Base-by-base conservation (phyloP, 345 rosid genomes). In the Salix viminalis region DNA sequence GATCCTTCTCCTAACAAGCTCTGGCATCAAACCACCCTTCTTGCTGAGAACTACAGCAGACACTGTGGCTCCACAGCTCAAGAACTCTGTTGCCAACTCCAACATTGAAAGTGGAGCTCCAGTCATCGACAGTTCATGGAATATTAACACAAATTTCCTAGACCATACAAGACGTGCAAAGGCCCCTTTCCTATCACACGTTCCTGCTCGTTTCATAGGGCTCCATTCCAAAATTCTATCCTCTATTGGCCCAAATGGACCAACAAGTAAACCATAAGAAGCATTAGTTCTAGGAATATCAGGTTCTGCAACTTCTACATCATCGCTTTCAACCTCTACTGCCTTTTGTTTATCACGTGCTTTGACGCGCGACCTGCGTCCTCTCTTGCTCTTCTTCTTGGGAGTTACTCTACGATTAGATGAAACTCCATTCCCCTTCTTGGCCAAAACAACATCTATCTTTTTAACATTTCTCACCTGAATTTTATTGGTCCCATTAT, bases 41-140 rank as follows among this genome's bases (percentile, higher is more conserved):
- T 85, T 91, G 83, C 97, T 93, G 50, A 95, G 92, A 82, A 93
- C 97, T 50, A 93, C 97, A 46, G 94, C 99, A 54, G 96, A 93
- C 67, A 95, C 99, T 44, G 97, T 87, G 76, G 97, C 99, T 67
- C 99, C 99, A 76, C 99, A 93, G 93, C 99, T 95, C 89, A 95
- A 73, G 84, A 95, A 92, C 85, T 95, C 99, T 2, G 97, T 91
- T 65, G 99, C 97, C 86, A 95, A 81, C 84, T 95, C 99, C 94
- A 95, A 86, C 97, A 95, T 93, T 60, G 99, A 93, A 68, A 91
- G 89, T 18, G 99, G 99, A 76, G 99, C 99, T 42, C 99, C 99
- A 0, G 99, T 95, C 97, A 93, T 93, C 41, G 99, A 95, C n/a
- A 95, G 90, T 77, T 95, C 99, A 78, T 95, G 99, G 82, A 95